phyloP scores from a whole-genome alignment of 2,329 filamentous ascomycete species.

The Scedosporium aurantiacum region DNA sequence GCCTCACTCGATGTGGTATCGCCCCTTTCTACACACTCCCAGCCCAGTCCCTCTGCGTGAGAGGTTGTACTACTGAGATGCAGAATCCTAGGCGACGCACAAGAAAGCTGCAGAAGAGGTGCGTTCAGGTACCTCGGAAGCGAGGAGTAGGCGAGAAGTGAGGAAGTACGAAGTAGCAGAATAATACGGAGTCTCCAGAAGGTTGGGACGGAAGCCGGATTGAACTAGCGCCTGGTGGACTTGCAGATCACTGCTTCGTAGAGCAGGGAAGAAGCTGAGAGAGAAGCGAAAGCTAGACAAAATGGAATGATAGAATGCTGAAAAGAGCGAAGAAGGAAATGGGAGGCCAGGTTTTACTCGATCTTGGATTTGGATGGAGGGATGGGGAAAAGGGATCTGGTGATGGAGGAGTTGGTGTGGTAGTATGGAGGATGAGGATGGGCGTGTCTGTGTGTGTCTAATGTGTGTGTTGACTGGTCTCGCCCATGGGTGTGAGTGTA shows the following conservation, averaged over 20 bases:
- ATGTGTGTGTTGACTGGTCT: neutral
- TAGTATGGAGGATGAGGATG: neutral
- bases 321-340: neutral
- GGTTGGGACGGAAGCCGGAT: neutral
- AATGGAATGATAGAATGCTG: neutral
- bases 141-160: neutral
- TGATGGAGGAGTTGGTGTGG: slow-evolving; percentile 4
- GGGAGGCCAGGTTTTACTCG: neutral
- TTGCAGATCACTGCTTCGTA: no score
- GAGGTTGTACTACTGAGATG: slow-evolving; percentile 1
- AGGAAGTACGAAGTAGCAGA: no score
- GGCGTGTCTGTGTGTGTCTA: neutral
- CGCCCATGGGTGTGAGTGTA: no score
- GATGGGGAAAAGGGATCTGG: neutral
- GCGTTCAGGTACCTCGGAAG: slow-evolving; percentile 1
- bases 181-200: neutral
- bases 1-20: neutral
- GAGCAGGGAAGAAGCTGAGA: no score
- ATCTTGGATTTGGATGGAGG: neutral
- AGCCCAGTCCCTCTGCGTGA: neutral
- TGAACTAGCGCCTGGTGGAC: neutral
- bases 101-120: neutral
- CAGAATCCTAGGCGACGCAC: neutral
- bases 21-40: neutral
- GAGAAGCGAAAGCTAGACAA: neutral